Evolutionary conservation across 805 yeast species (phyloP), one percentile per base, ranked within the genome.

Genomic region (Cyberlindnera mississippiensis): DNA sequence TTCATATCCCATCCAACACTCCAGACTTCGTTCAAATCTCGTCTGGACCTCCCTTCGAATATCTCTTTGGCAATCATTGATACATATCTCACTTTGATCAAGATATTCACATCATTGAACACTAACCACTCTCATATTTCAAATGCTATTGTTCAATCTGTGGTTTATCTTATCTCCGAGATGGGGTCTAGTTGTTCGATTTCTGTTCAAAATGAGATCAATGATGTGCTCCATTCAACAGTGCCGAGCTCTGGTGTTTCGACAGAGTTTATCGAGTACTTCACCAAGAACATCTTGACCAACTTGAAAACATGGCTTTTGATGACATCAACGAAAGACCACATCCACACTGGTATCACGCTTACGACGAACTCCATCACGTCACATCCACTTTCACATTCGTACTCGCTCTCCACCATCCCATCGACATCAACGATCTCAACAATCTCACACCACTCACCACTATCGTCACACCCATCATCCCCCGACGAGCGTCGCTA

Each of bases 11-110:
- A 29, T 18, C 33, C 43, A 3, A 32, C 19, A 4, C n/a, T 35
- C 9, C 28, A 24, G 17, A 28, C 42, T 6, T 40, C 35, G 13
- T 28, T 45, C 15, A 19, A 38, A 19, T 17, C 38, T 6, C 18
- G 37, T 18, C 16, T 41, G 16, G 38, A 38, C 30, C 14, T 45
- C 27, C 48, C 48, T 6, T 6, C 35, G 4, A 33, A 35, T 18
- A 38, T 26, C 19, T 13, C 33, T 2, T 18, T 39, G 5, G 15
- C 40, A 9, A 40, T 71, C n/a, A 60, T 74, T 33, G 78, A 75
- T 37, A 72, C 72, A 63, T 73, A 71, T 49, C 51, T 75, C 33
- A 61, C 70, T 3, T 52, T 73, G 50, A 59, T 70, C 28, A 68
- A 75, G 53, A 57, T 73, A 2, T 61, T 76, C 50, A 59, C 64